Conservation (phyloP, 306 rosid genomes). For the Cucurbita maxima region DNA sequence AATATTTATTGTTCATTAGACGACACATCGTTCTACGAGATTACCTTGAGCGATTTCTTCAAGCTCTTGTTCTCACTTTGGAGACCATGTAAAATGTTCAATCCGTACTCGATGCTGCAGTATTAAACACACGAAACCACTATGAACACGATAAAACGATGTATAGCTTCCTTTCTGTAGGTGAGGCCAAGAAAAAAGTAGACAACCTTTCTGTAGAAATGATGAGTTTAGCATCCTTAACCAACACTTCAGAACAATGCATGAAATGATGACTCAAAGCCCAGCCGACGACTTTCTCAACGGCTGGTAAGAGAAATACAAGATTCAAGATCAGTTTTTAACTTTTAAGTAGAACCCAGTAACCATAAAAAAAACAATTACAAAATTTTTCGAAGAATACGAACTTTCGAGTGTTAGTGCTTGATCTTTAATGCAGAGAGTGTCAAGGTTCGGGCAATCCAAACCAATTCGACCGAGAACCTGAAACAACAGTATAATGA, state of each 20-base stretch:
- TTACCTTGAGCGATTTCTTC: conserved; percentile 76
- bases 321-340: background rate
- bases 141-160: conserved; percentile 5
- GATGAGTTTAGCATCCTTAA: conserved; percentile 40
- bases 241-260: conserved; percentile 38
- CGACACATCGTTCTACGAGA: background rate
- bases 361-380: background rate
- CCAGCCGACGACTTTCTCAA: conserved; percentile 81
- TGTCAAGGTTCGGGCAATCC: conserved; percentile 74
- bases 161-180: background rate
- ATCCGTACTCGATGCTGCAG: conserved; percentile 67
- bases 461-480: conserved; percentile 54
- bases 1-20: background rate
- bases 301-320: conserved; percentile 25
- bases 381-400: conserved; percentile 6
- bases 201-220: conserved; percentile 65
- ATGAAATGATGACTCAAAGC: conserved; percentile 62
- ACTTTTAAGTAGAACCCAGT: background rate
- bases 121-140: conserved; percentile 9
- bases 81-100: conserved; percentile 51
- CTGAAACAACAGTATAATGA: conserved; percentile 34
- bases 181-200: conserved; percentile 2
- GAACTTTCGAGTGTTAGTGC: conserved; percentile 61
- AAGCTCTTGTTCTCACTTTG: conserved; percentile 61
- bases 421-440: conserved; percentile 64